Conservation (phyloP, 2,329 filamentous ascomycete species). For the Sarocladiaceae sp. region DNA sequence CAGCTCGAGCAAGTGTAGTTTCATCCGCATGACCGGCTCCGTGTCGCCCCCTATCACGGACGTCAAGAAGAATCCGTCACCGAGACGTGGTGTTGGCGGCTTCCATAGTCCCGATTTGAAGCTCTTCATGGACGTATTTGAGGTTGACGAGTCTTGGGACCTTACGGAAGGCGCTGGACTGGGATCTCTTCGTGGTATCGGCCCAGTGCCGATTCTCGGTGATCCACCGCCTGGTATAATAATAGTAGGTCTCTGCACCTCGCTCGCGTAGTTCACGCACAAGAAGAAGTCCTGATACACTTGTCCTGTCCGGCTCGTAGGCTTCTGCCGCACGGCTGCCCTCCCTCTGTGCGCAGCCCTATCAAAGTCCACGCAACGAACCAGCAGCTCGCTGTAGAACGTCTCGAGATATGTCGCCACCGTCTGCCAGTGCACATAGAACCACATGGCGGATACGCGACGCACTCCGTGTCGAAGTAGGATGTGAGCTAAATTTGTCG, state of each 20-base stretch:
- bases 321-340: conserved; percentile 20
- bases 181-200: conserved; percentile 12
- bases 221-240: not conserved
- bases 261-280: conserved; percentile 25
- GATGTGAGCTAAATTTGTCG: conserved; percentile 22
- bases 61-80: conserved; percentile 14
- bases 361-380: conserved; percentile 22
- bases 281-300: conserved; percentile 24
- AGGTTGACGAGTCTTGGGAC: conserved; percentile 19
- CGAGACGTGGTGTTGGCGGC: conserved; percentile 18
- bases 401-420: conserved; percentile 22
- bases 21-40: conserved; percentile 21
- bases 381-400: conserved; percentile 22
- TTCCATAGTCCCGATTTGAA: conserved; percentile 16
- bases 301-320: conserved; percentile 17
- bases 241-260: conserved; percentile 9
- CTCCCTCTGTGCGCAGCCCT: conserved; percentile 22
- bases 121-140: conserved; percentile 18
- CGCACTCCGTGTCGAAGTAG: conserved; percentile 22
- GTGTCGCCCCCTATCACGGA: conserved; percentile 13
- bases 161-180: conserved; percentile 18
- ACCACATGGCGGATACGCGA: conserved; percentile 26
- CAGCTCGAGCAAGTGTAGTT: conserved; percentile 23
- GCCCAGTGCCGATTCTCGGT: not conserved
- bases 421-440: conserved; percentile 24